A percentile compares a stretch with the other conserved stretches of the same genome.
Evolutionary conservation across 164 flowering plant species (phyloP).

Genomic region (Echeveria elegans): DNA sequence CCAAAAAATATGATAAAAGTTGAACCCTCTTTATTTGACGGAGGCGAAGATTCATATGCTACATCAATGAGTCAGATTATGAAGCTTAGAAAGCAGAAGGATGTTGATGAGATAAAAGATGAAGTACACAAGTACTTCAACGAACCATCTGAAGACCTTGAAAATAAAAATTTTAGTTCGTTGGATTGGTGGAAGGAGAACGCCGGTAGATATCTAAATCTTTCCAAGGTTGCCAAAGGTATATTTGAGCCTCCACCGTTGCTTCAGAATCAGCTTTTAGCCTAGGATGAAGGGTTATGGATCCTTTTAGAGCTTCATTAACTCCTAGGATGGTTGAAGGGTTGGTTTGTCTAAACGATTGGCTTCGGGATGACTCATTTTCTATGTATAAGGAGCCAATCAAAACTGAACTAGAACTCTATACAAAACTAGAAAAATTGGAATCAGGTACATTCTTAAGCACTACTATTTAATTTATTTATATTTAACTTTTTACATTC

Average conservation of each 20-base stretch:
- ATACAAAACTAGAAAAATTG: too few species aligned
- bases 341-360: neutral
- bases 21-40: neutral
- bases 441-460: too few species aligned
- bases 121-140: neutral
- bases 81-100: neutral
- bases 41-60: neutral
- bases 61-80: neutral
- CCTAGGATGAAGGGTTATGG: neutral
- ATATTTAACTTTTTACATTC: too few species aligned
- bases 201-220: neutral
- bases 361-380: neutral
- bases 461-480: too few species aligned
- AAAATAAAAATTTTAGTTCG: neutral
- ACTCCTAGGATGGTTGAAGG: neutral
- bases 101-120: neutral
- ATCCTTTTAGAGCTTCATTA: neutral
- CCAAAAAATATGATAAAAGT: neutral
- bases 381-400: too few species aligned
- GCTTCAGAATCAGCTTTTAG: neutral
- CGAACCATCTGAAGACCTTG: neutral
- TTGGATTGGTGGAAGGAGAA: neutral
- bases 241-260: neutral
- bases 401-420: too few species aligned
- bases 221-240: constrained; percentile 1